Percentiles rank a stretch among this genome's conserved stretches.
Evolutionary conservation across 257 asterid genomes (phyloP).

Genomic region (Jacaranda mimosifolia): DNA sequence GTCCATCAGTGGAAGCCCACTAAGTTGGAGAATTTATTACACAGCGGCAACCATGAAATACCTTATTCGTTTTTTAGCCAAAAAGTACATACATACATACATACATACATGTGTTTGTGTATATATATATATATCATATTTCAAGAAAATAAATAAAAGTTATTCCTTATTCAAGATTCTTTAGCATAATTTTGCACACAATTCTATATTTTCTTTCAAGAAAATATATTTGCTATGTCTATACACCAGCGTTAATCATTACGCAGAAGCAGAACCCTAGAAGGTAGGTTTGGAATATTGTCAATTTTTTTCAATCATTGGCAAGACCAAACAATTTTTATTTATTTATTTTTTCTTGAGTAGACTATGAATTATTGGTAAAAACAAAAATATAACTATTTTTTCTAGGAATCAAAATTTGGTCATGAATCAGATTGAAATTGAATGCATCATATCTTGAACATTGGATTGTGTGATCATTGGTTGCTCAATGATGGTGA

Average conservation of each 20-base stretch:
- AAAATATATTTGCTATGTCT: neutral
- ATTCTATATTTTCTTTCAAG: conserved; percentile 11
- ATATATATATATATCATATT: neutral
- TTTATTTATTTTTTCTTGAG: neutral
- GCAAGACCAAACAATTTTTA: neutral
- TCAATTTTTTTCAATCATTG: conserved; percentile 33
- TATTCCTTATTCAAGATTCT: conserved; percentile 19
- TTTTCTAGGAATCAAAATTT: conserved; percentile 7
- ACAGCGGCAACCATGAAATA: no score
- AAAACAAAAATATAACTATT: neutral
- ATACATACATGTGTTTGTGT: neutral
- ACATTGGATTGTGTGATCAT: conserved; percentile 26
- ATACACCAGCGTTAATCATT: conserved; percentile 19
- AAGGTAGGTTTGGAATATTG: conserved; percentile 24
- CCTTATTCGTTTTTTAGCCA: neutral
- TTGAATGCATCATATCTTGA: conserved; percentile 35
- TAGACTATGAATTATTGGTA: neutral
- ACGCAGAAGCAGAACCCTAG: neutral
- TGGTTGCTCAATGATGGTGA: neutral
- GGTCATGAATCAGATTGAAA: conserved; percentile 11
- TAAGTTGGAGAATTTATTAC: no score
- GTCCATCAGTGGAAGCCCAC: no score
- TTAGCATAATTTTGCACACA: conserved; percentile 31
- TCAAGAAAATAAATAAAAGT: neutral
- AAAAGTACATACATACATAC: neutral